A percentile compares a stretch with the other conserved stretches of the same genome.
These are phyloP conservation scores for Stagonosporopsis tanaceti DNA, from an alignment of 2,329 filamentous ascomycete genomes.

Conservation along the genomic window DNA sequence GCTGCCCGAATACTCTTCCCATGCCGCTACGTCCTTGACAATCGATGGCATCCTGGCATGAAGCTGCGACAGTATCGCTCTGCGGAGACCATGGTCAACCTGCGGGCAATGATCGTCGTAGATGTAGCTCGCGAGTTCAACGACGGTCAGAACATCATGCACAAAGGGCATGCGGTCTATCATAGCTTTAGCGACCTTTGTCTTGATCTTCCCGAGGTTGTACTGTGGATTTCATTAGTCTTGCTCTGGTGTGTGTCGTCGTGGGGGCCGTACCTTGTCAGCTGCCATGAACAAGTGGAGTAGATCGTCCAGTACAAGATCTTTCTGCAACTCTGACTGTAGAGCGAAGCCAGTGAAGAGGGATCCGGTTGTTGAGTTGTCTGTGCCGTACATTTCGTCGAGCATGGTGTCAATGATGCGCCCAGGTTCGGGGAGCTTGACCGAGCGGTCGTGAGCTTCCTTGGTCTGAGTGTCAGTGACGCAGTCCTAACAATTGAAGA, in stretches of 20 bases:
- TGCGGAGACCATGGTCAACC: constrained; percentile 28
- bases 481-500: no score
- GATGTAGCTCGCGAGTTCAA: constrained; percentile 25
- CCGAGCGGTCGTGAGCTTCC: constrained; percentile 21
- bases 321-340: constrained; percentile 23
- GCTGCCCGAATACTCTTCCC: constrained; percentile 22
- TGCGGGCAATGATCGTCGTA: constrained; percentile 18
- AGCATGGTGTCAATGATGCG: constrained; percentile 23
- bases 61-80: constrained; percentile 21
- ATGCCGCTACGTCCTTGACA: constrained; percentile 19
- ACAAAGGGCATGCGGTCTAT: constrained; percentile 32
- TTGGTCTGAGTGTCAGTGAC: constrained; percentile 11
- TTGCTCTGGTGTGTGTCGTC: background rate
- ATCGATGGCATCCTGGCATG: constrained; percentile 21
- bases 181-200: constrained; percentile 23
- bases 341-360: constrained; percentile 33
- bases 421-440: constrained; percentile 26
- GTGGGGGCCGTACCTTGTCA: constrained; percentile 29
- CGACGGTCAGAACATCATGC: constrained; percentile 21
- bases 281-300: constrained; percentile 29
- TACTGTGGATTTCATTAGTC: constrained; percentile 26
- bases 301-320: constrained; percentile 20
- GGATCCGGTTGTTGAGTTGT: constrained; percentile 27
- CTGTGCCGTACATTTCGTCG: constrained; percentile 29
- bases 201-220: constrained; percentile 27